phyloP scores from a whole-genome alignment of 169 alveolate species.

The Eimeria maxima region DNA sequence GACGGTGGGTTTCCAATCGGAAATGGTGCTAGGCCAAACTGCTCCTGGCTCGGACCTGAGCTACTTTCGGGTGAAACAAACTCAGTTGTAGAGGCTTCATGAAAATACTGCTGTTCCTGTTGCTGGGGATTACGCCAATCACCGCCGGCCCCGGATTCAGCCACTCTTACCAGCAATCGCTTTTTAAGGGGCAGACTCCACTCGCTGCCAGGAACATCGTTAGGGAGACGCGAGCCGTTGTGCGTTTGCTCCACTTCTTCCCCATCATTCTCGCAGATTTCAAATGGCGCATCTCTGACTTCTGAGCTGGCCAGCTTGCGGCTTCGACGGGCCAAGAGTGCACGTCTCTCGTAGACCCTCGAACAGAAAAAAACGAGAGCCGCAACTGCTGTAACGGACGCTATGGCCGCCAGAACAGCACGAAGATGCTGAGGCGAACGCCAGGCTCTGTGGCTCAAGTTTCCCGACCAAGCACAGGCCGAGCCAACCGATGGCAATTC shows the following conservation, averaged over 20 bases:
- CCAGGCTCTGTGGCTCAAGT: background rate
- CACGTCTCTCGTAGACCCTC: background rate
- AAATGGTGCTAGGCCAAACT: background rate
- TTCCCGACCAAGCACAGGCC: background rate
- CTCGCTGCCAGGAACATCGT: background rate
- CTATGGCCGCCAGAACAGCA: background rate
- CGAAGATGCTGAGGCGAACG: background rate
- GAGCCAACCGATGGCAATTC: background rate
- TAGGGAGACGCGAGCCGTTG: background rate
- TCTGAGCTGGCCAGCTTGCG: slow-evolving; percentile 9
- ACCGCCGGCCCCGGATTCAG: background rate
- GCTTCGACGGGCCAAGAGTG: background rate
- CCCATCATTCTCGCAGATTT: background rate
- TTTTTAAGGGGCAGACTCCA: background rate
- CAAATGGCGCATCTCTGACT: background rate
- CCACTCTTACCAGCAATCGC: background rate
- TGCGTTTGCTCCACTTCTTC: background rate
- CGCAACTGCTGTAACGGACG: background rate
- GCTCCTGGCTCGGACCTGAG: background rate
- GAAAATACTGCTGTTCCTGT: background rate
- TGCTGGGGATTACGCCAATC: background rate
- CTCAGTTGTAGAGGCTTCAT: background rate
- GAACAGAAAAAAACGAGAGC: background rate
- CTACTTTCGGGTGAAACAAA: background rate
- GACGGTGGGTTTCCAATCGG: background rate